Evolutionary conservation across 2,329 filamentous ascomycete species (phyloP), one percentile per base, ranked within the genome.

Genomic region (Lizonia empirigonia): DNA sequence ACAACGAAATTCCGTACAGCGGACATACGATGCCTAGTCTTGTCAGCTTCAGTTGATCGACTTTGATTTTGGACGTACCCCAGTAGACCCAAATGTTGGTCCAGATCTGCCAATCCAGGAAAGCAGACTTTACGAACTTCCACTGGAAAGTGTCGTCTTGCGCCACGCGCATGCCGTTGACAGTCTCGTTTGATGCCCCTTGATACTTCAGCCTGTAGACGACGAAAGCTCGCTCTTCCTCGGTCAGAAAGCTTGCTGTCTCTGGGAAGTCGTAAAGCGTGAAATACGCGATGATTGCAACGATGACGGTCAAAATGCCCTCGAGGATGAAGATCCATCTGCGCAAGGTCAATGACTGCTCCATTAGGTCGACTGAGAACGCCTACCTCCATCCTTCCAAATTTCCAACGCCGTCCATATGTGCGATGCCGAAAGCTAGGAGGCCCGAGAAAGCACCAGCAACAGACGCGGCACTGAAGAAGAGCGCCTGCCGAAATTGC

Each of bases 61-160:
- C 13, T 13, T 27, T 7, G 5, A 35, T n/a, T 19, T 20, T 33
- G 13, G 5, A 75, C 74, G n/a, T 81, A 7, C 85, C 83, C 77
- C 85, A 86, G 61, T 85, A 85, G 26, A 88, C 82, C 40, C 87
- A 76, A 4, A 86, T 74, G 44, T 80, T 80, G 1, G 68, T 55
- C 68, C 70, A 80, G 26, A 79, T 73, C 56, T 80, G 77, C 77
- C 76, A 79, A 49, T 80, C 77, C 13, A 69, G 58, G 38, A 80
- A 76, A 1, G 76, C 76, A 26, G 67, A 65, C 34, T 81, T 73
- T 26, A 77, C 74, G 51, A 66, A 67, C 1, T 65, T 73, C 89
- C 88, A 91, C 13, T 77, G 81, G 63, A 92, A 91, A 0, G 74
- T 69, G 60, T 92, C 89, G 40, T 86, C 77, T 7, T 85, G 82